Evolutionary conservation across 179 eudicot genomes (phyloP), one percentile per base, ranked within the genome.

Genomic region (Beta corolliflora): DNA sequence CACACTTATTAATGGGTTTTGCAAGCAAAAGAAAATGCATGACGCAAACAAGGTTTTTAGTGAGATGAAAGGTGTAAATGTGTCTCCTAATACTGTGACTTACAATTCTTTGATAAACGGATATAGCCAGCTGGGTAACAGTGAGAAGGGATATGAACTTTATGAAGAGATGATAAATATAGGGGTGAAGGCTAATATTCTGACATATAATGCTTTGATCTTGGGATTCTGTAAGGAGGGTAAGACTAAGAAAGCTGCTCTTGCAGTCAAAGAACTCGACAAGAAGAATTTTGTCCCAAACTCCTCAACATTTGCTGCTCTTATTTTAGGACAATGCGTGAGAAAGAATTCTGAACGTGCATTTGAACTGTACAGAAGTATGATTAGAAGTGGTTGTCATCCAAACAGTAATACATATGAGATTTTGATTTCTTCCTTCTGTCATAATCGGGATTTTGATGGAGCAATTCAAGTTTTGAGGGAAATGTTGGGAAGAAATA

Each of bases 161-260:
- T 91, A 89, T 75, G 94, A 92, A 83, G 95, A 95, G 77, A 95
- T 95, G 98, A 77, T 82, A 45, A 87, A 84, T 81, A 80, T 81
- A 61, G 95, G 90, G 52, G 65, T 94, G 4, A 89, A 90, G 81
- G 87, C 90, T 70, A 92, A 94, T 89, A 89, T 94, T 18, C n/a
- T 94, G 81, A 94, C 97, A 55, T 94, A 91, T 73, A 94, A 95
- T 85, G 95, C 97, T 52, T 80, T 95, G 86, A 90, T 95, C 67
- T 82, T 88, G 86, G 98, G 92, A 48, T 86, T 91, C 25, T 95
- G 95, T 81, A 94, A 92, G 83, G 89, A 82, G 66, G 98, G 97
- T 73, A 95, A 89, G 89, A 95, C 94, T 19, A 92, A 85, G 84
- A 91, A 90, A 78, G 98, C 98, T 59, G 97, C 97, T 36, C 85